Conservation (phyloP, 202 grass and related monocot genomes). For the Panicum hallii region DNA sequence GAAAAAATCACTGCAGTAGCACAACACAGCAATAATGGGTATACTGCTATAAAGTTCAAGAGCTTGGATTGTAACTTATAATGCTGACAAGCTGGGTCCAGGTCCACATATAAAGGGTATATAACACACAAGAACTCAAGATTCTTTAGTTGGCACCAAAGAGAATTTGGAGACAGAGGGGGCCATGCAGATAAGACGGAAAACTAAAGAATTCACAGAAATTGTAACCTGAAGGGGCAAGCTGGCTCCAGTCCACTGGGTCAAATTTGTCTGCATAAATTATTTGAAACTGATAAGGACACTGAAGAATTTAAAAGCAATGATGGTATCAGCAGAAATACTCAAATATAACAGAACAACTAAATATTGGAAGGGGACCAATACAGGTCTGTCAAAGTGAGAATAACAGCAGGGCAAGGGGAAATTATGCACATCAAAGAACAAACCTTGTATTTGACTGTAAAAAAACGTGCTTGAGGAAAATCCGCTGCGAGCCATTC, state of each 20-base stretch:
- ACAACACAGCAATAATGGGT: constrained; percentile 1
- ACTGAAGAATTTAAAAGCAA: constrained; percentile 39
- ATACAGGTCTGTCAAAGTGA: constrained; percentile 1
- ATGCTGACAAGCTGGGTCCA: constrained; percentile 22
- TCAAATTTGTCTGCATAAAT: constrained; percentile 95
- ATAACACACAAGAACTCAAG: background rate
- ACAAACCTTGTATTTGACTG: constrained; percentile 97
- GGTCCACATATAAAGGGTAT: background rate
- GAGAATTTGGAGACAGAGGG: background rate
- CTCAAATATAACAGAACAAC: constrained; percentile 10
- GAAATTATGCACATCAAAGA: constrained; percentile 10
- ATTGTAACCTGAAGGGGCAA: constrained; percentile 92
- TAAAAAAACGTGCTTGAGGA: constrained; percentile 82
- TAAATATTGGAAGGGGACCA: background rate
- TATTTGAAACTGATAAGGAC: constrained; percentile 47
- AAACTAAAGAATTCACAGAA: constrained; percentile 31
- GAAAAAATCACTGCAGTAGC: background rate
- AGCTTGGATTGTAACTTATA: constrained; percentile 9
- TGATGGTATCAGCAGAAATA: constrained; percentile 8
- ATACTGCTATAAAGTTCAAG: background rate
- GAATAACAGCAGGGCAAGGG: constrained; percentile 13
- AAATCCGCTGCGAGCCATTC: constrained; percentile 96
- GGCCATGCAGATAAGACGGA: background rate
- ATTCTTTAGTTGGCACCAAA: background rate
- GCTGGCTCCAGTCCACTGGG: constrained; percentile 96